Conservation (phyloP, 108 stramenopile species). For the Cyclotella atomus region DNA sequence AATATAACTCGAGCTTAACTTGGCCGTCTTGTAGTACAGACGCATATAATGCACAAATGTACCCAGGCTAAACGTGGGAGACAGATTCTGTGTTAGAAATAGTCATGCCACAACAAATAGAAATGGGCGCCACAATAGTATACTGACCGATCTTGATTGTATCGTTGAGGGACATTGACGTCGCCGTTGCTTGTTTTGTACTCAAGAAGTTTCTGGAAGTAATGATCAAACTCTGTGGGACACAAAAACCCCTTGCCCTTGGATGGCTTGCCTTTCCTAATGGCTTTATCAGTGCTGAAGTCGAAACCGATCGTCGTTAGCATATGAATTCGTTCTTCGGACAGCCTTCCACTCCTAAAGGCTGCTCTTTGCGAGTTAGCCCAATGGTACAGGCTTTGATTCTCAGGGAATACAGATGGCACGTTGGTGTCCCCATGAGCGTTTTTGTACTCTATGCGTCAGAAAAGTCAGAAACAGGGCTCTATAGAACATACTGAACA, state of each 20-base stretch:
- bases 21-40: constrained; percentile 1
- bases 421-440: constrained; percentile 8
- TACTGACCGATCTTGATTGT: constrained; percentile 4
- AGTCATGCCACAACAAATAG: background rate
- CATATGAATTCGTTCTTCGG: no score
- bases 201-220: constrained; percentile 3
- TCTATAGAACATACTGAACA: background rate
- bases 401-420: background rate
- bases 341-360: background rate
- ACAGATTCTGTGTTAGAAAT: background rate
- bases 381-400: constrained; percentile 15
- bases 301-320: no score
- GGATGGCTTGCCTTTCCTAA: background rate
- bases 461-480: background rate
- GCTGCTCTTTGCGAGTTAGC: background rate
- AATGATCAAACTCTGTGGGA: constrained; percentile 3
- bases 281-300: background rate
- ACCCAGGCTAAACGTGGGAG: no score
- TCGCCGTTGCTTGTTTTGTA: constrained; percentile 20
- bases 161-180: constrained; percentile 11
- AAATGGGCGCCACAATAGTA: background rate
- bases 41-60: constrained; percentile 22
- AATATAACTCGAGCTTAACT: background rate
- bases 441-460: constrained; percentile 12
- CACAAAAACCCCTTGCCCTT: constrained; percentile 7